Evolutionary conservation across 1,284 basidiomycete genomes (phyloP).

Genomic region (Ceratobasidium sp.): DNA sequence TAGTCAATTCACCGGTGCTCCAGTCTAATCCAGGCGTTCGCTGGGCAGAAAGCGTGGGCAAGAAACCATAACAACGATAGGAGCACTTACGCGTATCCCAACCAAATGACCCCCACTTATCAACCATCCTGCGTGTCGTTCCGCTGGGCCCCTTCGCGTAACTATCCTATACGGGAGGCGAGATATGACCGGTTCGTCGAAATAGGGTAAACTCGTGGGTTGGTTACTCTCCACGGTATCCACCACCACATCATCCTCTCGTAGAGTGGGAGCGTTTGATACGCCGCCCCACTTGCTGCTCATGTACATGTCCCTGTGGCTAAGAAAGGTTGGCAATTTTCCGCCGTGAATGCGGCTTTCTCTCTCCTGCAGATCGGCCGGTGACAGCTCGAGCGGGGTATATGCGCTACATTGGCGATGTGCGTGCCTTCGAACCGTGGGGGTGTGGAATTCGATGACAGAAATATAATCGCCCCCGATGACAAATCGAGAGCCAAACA

Average conservation of each 20-base stretch:
- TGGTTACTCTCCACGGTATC: neutral
- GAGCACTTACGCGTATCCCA: conserved; percentile 20
- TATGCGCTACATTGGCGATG: neutral
- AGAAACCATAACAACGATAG: too few species aligned
- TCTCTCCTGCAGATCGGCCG: neutral
- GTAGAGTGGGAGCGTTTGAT: neutral
- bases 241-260: neutral
- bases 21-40: too few species aligned
- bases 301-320: too few species aligned
- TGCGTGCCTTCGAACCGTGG: neutral
- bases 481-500: conserved; percentile 14
- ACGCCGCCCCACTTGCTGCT: neutral
- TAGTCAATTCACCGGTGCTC: too few species aligned
- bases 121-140: conserved; percentile 5
- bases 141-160: neutral
- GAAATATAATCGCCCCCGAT: neutral
- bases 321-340: neutral
- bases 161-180: conserved; percentile 16
- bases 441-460: conserved; percentile 5
- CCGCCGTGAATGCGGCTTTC: neutral
- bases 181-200: neutral
- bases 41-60: too few species aligned
- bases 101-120: conserved; percentile 16
- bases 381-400: neutral
- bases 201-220: neutral